phyloP scores from a whole-genome alignment of 176 grass and related monocot species.

The Avena insularis region DNA sequence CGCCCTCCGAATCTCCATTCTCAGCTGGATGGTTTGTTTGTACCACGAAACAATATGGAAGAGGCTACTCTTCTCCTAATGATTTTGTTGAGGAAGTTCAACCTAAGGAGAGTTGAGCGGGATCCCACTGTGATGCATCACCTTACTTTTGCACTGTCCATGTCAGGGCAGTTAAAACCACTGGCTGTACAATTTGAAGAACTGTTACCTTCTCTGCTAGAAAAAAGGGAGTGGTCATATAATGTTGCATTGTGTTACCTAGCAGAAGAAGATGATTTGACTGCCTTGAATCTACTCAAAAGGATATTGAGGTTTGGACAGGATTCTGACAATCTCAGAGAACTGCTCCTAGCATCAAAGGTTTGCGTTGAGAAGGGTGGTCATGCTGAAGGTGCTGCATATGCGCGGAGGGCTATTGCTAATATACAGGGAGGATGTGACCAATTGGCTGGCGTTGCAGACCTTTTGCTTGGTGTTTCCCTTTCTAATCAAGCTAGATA shows the following conservation, averaged over 20 bases:
- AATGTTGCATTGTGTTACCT: conserved; percentile 94
- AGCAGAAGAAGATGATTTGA: conserved; percentile 73
- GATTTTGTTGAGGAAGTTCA: conserved; percentile 87
- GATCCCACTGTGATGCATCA: conserved; percentile 81
- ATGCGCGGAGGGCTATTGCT: conserved; percentile 67
- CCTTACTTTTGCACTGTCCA: conserved; percentile 83
- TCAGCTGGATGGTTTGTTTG: conserved; percentile 87
- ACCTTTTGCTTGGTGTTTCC: conserved; percentile 67
- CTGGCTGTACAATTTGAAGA: conserved; percentile 84
- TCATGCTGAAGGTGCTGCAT: conserved; percentile 66
- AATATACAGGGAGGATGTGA: conserved; percentile 57
- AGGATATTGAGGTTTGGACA: conserved; percentile 63
- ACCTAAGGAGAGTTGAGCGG: conserved; percentile 73
- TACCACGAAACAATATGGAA: conserved; percentile 91
- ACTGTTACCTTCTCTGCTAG: conserved; percentile 65
- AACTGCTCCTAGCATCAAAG: conserved; percentile 87
- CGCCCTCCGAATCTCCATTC: conserved; percentile 81
- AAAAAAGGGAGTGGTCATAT: conserved; percentile 76
- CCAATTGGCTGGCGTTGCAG: conserved; percentile 61
- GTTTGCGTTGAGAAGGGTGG: conserved; percentile 57
- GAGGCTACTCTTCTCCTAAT: conserved; percentile 93
- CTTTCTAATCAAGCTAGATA: conserved; percentile 83
- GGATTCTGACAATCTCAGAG: conserved; percentile 73
- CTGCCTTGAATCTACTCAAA: conserved; percentile 77
- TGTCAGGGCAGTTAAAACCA: conserved; percentile 69